Evolutionary conservation across 352 stramenopile genomes (phyloP).

Genomic region (Phytophthora idaei): DNA sequence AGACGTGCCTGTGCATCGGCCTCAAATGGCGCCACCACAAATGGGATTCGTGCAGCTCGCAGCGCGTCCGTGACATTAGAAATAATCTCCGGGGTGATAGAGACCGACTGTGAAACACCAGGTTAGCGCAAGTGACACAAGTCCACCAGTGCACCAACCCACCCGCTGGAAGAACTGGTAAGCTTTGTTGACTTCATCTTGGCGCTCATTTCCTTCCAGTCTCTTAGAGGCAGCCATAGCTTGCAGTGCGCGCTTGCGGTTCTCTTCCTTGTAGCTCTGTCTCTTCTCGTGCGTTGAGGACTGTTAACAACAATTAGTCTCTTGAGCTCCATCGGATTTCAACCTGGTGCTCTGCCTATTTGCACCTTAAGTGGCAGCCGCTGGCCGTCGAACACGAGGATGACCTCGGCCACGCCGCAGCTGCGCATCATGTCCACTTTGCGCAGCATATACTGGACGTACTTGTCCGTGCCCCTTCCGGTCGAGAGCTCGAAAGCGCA

Average conservation of each 20-base stretch:
- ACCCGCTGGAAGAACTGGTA: slow-evolving; percentile 67
- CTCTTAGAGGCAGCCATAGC: slow-evolving; percentile 53
- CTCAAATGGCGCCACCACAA: slow-evolving; percentile 80
- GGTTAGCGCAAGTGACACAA: neutral
- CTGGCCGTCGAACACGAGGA: slow-evolving; percentile 82
- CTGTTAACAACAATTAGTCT: slow-evolving; percentile 30
- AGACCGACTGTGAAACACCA: slow-evolving; percentile 47
- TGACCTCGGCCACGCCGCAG: slow-evolving; percentile 58
- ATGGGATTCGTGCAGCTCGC: slow-evolving; percentile 45
- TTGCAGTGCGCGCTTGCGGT: slow-evolving; percentile 55
- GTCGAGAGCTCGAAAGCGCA: slow-evolving; percentile 80
- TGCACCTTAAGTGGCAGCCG: slow-evolving; percentile 71
- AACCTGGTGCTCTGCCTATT: neutral
- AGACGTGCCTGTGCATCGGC: slow-evolving; percentile 60
- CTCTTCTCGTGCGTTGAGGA: slow-evolving; percentile 72
- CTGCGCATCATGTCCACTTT: slow-evolving; percentile 68
- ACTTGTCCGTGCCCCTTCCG: slow-evolving; percentile 62
- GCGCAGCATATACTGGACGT: slow-evolving; percentile 77
- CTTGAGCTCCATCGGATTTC: neutral
- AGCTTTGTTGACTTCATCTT: slow-evolving; percentile 62
- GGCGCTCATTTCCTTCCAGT: slow-evolving; percentile 50
- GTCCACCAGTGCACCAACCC: neutral
- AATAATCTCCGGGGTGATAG: slow-evolving; percentile 69
- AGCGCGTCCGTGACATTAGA: slow-evolving; percentile 64
- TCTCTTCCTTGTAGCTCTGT: slow-evolving; percentile 60